Evolutionary conservation across 23 red algal genomes (phyloP), one percentile per base, ranked within the genome.

Genomic region (Gracilaria domingensis): DNA sequence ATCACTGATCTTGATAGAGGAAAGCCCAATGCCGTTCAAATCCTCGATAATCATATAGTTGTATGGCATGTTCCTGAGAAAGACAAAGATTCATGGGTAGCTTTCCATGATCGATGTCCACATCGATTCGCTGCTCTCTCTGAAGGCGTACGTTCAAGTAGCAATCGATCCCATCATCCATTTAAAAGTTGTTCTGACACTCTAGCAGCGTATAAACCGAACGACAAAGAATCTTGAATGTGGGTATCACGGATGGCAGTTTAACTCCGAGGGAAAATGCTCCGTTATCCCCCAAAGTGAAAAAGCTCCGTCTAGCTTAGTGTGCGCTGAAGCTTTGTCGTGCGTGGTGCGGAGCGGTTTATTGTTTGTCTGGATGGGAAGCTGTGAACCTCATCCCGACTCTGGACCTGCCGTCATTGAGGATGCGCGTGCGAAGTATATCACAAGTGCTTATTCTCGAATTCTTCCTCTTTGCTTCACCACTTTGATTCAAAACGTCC

Each of bases 231-330:
- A 16, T 12, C 62, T 93, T 12, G 66, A 82, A 64, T 93, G 89
- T 29, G 89, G 60, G 35, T 93, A 93, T 45, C 89, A 93, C 35
- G 89, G 89, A 32, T 93, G 89, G 89, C 53, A 69, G 29, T 93
- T 93, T 35, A 59, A 53, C 30, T 48, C 45, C 55, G 20, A 29
- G 29, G 89, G 89, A 57, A 38, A 37, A 36, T 83, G 76, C 36
- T 40, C 78, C 14, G 8, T 24, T 40, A 75, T 93, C 37, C 89
- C 89, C 5, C 89, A 93, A 53, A 26, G 36, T 26, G 14, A 49
- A 17, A 47, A 30, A 21, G 13, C 47, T 37, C 88, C 77, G 18
- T 55, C 75, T 8, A 24, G 18, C 53, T 8, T 53, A 14, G 53
- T 37, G 39, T 93, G 89, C n/a, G 89, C 89, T 2, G 77, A 21